Base-by-base conservation (phyloP, 768 basidiomycete genomes). In the Pulveroboletus sp. region DNA sequence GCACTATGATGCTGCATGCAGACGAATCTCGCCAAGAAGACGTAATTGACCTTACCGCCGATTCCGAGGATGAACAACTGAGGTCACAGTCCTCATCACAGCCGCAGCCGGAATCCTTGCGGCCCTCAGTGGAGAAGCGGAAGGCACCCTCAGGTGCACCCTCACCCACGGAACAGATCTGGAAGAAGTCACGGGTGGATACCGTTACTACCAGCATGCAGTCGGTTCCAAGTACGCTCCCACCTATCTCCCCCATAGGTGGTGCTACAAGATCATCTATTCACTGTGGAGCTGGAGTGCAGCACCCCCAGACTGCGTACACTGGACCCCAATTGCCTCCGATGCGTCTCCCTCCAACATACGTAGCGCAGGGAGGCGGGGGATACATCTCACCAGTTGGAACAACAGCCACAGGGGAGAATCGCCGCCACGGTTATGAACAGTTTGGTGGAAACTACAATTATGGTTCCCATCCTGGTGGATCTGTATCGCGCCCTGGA, bases 31-130 rank as follows among this genome's bases (percentile, higher is more conserved):
- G 65, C 52, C 61, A 59, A 20, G 69, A 72, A 12, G 76, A 80
- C 55, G 83, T 94, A 37, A 94, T 94, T 54, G 93, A 95, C 63
- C 70, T 95, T 50, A 94, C 93, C 4, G 70, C 84, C 51, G 88
- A 90, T 59, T 81, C 82, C 20, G 87, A 90, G 48, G 87, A 88
- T 12, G 91, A 93, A 42, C 79, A 75, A 29, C 65, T 67, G 25
- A 66, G 59, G 41, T 58, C 64, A 13, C 60, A 62, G 24, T 32
- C 47, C 33, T 56, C 53, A 11, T 51, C 56, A 17, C 61, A 58
- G 40, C 23, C 37, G 19, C 78, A 75, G 24, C 58, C 67, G 11
- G 66, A 61, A 40, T 52, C 66, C 17, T 45, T 48, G 13, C 56
- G 47, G 11, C 68, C 60, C n/a, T 65, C 69, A 50, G 46, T 64